Evolutionary conservation across 805 yeast species (phyloP), one percentile per base, ranked within the genome.

Genomic region (Candida glaebosa): DNA sequence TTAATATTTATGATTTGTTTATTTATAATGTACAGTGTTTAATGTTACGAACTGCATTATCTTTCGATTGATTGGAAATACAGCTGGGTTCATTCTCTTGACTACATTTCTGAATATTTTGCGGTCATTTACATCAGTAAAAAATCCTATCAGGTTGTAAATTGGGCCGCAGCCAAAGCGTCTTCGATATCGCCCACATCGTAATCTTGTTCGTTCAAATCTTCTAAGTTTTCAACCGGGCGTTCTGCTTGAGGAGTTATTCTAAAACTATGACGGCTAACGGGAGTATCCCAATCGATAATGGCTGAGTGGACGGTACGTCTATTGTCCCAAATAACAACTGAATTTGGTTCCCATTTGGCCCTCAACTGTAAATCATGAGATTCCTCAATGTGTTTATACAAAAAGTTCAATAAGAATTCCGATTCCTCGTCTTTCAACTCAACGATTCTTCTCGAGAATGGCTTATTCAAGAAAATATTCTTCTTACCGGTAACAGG

Each of bases 321-420:
- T 58, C 93, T 78, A 69, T 85, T 85, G 55, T 85, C 93, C 91
- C 91, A 85, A 19, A 83, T 61, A 15, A 81, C 87, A 39, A 85
- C 83, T 1, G 88, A 76, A 38, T 76, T 74, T 40, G 82, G 81
- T 55, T 79, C 82, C 85, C 88, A 85, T 41, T 61, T 71, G 35
- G 87, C 86, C 56, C 90, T 75, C 40, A 82, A 67, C 49, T 83
- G 87, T 50, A 82, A 69, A 57, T 82, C 88, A 43, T 73, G 75
- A 19, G 78, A 58, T 48, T 65, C 63, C 39, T 75, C 72, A 30
- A 81, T 67, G 49, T 79, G 80, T 39, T 66, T 61, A 52, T 71
- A 73, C 50, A 86, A 66, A 53, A 82, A 78, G 39, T 74, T 62
- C 51, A 86, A 67, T 43, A 87, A 63, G 18, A 66, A 69, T 41